Evolutionary conservation across 108 stramenopile genomes (phyloP).

Genomic region (Aureococcus anophagefferens): DNA sequence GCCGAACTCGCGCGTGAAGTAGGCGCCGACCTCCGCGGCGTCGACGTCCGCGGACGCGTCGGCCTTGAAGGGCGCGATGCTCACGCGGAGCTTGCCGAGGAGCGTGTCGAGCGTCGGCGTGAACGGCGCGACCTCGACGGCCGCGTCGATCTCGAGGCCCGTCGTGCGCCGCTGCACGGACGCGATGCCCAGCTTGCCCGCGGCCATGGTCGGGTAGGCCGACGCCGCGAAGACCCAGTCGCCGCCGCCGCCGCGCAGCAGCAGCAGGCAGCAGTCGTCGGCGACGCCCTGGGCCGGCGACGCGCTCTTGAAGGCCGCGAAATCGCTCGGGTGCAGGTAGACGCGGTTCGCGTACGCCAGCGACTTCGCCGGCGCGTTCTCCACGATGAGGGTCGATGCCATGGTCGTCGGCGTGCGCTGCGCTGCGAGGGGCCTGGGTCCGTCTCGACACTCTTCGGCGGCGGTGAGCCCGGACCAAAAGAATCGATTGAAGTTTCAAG

Average conservation of each 20-base stretch:
- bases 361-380: slow-evolving; percentile 67
- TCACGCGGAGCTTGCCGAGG: background rate
- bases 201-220: background rate
- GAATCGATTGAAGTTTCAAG: no score
- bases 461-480: no score
- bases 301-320: slow-evolving; percentile 32
- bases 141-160: background rate
- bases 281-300: slow-evolving; percentile 52
- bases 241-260: background rate
- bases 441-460: no score
- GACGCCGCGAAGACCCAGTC: background rate
- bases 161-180: background rate
- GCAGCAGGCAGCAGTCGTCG: slow-evolving; percentile 13
- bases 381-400: no score
- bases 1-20: background rate
- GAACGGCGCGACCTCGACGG: background rate
- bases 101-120: background rate
- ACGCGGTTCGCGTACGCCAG: slow-evolving; percentile 70
- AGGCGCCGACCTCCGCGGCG: background rate
- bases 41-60: background rate
- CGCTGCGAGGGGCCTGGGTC: no score
- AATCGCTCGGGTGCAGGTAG: slow-evolving; percentile 54
- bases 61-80: background rate
- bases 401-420: no score
- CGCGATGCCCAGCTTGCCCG: background rate